Evolutionary conservation across 441 rosid genomes (phyloP).

Genomic region (Adansonia madagascariensis): DNA sequence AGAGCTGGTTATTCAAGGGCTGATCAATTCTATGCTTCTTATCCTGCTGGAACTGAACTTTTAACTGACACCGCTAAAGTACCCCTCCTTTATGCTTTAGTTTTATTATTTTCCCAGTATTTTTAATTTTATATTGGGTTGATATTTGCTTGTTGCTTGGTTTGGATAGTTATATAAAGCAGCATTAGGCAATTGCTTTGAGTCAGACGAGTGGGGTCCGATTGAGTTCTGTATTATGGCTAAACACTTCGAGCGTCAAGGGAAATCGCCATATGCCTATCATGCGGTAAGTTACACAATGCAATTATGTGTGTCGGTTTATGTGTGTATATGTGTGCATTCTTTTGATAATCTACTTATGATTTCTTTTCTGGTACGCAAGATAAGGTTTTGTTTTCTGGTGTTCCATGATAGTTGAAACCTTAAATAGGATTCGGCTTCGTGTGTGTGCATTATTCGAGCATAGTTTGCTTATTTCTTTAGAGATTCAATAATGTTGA

Average conservation of each 20-base stretch:
- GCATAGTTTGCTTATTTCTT: neutral
- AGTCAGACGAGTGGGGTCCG: constrained; percentile 88
- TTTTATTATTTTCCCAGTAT: neutral
- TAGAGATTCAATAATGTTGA: neutral
- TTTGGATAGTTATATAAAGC: constrained; percentile 72
- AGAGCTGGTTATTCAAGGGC: constrained; percentile 91
- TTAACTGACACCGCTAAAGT: constrained; percentile 82
- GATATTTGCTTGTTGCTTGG: constrained; percentile 18
- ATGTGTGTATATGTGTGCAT: neutral
- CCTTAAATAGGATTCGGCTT: constrained; percentile 3
- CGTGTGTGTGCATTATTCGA: neutral
- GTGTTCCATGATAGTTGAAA: neutral
- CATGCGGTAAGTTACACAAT: constrained; percentile 64
- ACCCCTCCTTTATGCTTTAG: neutral
- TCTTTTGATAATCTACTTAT: neutral
- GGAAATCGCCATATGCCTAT: constrained; percentile 86
- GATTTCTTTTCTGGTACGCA: constrained; percentile 22
- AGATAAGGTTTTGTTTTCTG: neutral
- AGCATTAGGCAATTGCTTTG: constrained; percentile 89
- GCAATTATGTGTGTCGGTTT: neutral
- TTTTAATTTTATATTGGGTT: constrained; percentile 10
- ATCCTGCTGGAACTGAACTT: constrained; percentile 92
- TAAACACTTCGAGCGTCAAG: constrained; percentile 94
- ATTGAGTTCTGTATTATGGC: constrained; percentile 79
- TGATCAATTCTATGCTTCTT: constrained; percentile 91